These are phyloP conservation scores for Paratrypanosoma confusum DNA, from an alignment of 208 protist genomes.

Conservation along the genomic window DNA sequence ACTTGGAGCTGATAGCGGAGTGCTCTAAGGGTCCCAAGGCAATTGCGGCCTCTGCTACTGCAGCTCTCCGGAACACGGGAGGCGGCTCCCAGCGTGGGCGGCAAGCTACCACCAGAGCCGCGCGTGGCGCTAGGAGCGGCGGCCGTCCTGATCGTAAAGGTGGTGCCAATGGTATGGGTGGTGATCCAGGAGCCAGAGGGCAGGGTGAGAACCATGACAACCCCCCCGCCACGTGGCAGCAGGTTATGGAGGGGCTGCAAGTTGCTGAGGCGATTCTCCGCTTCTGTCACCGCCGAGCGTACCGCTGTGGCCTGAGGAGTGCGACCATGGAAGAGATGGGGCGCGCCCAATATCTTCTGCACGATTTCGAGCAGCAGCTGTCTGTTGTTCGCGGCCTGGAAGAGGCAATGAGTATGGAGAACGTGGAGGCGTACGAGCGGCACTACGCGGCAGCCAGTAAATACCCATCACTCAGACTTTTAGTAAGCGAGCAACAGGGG, in stretches of 20 bases:
- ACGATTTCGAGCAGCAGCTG: slow-evolving; percentile 19
- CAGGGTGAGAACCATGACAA: too few species aligned
- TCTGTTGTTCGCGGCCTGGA: slow-evolving; percentile 5
- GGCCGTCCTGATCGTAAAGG: too few species aligned
- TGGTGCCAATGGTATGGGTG: too few species aligned
- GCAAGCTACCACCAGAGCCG: too few species aligned
- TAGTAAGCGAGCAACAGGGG: slow-evolving; percentile 7
- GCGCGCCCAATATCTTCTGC: slow-evolving; percentile 26
- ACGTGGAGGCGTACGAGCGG: slow-evolving; percentile 10
- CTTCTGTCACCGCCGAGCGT: slow-evolving; percentile 41
- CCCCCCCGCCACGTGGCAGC: slow-evolving; percentile 21
- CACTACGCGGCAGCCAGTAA: neutral
- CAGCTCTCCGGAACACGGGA: too few species aligned
- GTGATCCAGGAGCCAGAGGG: too few species aligned
- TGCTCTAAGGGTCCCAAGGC: too few species aligned
- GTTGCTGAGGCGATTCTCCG: slow-evolving; percentile 23
- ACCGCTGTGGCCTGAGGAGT: slow-evolving; percentile 30
- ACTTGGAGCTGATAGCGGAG: too few species aligned
- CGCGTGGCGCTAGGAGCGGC: too few species aligned
- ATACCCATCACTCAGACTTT: neutral
- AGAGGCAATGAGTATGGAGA: slow-evolving; percentile 4
- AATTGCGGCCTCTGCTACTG: too few species aligned
- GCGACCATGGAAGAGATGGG: slow-evolving; percentile 23
- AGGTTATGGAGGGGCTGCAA: slow-evolving; percentile 16
- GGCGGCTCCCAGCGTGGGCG: too few species aligned